Conservation (phyloP, 2,329 filamentous ascomycete genomes). For the Fusarium sp. region DNA sequence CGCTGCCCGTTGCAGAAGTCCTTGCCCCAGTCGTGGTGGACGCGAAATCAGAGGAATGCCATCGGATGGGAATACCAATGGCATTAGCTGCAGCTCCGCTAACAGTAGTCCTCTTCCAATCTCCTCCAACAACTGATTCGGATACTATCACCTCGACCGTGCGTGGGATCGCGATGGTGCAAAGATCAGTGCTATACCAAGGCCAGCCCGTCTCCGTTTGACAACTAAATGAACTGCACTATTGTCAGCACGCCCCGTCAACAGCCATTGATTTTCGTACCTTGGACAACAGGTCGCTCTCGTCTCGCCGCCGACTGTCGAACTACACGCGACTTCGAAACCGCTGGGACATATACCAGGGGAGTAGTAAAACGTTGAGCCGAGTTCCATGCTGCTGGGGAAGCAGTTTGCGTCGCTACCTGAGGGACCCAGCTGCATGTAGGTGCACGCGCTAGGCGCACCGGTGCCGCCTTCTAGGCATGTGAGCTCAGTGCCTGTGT, state of each 20-base stretch:
- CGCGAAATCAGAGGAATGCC: slow-evolving; percentile 1
- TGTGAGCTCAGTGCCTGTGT: background rate
- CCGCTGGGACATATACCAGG: slow-evolving; percentile 2
- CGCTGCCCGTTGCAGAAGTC: background rate
- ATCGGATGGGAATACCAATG: slow-evolving; percentile 7
- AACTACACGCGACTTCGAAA: slow-evolving; percentile 6
- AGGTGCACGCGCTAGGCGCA: background rate
- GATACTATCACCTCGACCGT: slow-evolving; percentile 1
- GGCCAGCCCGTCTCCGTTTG: background rate
- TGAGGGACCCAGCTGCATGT: background rate
- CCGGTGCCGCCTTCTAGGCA: background rate
- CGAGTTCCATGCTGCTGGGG: background rate
- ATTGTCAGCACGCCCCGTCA: background rate
- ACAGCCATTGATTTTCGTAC: background rate
- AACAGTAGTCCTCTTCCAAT: background rate
- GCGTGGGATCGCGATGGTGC: background rate
- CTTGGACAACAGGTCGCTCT: slow-evolving; percentile 17
- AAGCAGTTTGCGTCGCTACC: background rate
- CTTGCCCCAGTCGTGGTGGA: background rate
- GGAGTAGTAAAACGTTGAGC: background rate
- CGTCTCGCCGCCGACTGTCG: background rate
- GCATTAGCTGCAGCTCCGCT: background rate
- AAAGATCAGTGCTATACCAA: slow-evolving; percentile 18
- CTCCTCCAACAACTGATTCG: slow-evolving; percentile 3
- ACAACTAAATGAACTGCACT: background rate